These are phyloP conservation scores for Lyophyllum semitale DNA, from an alignment of 768 basidiomycete species.

Conservation along the genomic window DNA sequence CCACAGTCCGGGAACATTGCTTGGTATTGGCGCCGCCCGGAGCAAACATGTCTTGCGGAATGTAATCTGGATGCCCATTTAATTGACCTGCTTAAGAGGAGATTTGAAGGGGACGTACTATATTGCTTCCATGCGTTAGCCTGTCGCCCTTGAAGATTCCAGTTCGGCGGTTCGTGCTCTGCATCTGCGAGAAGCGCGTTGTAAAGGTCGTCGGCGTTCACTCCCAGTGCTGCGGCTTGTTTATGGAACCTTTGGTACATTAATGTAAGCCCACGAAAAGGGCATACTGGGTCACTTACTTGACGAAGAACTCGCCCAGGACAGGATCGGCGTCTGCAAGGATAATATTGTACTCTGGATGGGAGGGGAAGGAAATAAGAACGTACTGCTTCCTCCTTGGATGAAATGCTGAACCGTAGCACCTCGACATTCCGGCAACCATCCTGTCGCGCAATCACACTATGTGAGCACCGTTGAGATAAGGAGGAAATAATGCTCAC, in stretches of 20 bases:
- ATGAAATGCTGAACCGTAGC: constrained; percentile 53
- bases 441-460: constrained; percentile 39
- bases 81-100: not conserved
- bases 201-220: constrained; percentile 53
- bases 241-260: constrained; percentile 45
- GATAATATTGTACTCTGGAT: not conserved
- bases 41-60: constrained; percentile 41
- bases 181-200: constrained; percentile 60
- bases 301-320: constrained; percentile 64
- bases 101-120: constrained; percentile 29
- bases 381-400: constrained; percentile 65
- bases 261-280: not conserved
- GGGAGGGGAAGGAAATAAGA: not conserved
- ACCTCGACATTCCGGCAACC: constrained; percentile 67
- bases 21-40: constrained; percentile 59
- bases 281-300: constrained; percentile 33
- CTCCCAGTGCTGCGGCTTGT: constrained; percentile 46
- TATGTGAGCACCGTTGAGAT: not conserved
- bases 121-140: constrained; percentile 56
- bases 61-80: constrained; percentile 31
- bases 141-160: constrained; percentile 66
- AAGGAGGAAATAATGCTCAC: constrained; percentile 25
- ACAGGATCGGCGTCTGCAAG: constrained; percentile 61
- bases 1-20: constrained; percentile 62
- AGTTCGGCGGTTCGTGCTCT: constrained; percentile 56